Evolutionary conservation across 257 asterid species (phyloP), one percentile per base, ranked within the genome.

Genomic region (Nicotiana paniculata): DNA sequence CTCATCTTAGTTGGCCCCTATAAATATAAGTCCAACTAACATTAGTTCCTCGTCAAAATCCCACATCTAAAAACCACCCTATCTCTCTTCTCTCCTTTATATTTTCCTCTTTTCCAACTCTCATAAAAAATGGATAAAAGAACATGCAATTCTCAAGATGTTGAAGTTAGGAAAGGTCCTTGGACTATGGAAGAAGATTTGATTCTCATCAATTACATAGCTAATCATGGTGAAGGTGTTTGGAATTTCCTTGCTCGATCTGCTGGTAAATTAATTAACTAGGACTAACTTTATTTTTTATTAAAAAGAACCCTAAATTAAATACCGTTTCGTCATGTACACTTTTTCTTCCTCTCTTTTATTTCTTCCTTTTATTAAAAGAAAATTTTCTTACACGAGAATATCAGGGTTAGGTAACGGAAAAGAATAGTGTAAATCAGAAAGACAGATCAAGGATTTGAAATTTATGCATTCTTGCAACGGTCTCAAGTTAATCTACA

Each of bases 161-260:
- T 81, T 84, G 98, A 96, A 89, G 96, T 96, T 82, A 90, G 99
- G 91, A 96, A 94, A 91, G 99, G 99, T 4, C 99, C 99, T 68
- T 96, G 99, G 99, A 96, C 99, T 21, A 94, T 96, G 99, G 99
- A 96, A 84, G 99, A 96, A 80, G 99, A 96, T 85, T 86, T 96
- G 35, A 94, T 96, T 81, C 96, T 96, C 90, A 96, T 96, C 82
- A 96, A 96, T 85, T 93, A 96, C 84, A 96, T 96, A 69, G 97
- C 96, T 1, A 96, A 94, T 85, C 99, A 96, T 15, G 99, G 99
- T 2, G 99, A 96, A 91, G 99, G 99, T 72, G 98, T 96, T n/a
- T 96, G 99, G 99, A 96, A 96, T 77, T 90, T 97, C 0, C 90
- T 96, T 28, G 99, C 99, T 84, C 90, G 95, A 88, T 90, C 98